phyloP scores from a whole-genome alignment of 768 basidiomycete genomes.

The Xanthoconium stramineum region DNA sequence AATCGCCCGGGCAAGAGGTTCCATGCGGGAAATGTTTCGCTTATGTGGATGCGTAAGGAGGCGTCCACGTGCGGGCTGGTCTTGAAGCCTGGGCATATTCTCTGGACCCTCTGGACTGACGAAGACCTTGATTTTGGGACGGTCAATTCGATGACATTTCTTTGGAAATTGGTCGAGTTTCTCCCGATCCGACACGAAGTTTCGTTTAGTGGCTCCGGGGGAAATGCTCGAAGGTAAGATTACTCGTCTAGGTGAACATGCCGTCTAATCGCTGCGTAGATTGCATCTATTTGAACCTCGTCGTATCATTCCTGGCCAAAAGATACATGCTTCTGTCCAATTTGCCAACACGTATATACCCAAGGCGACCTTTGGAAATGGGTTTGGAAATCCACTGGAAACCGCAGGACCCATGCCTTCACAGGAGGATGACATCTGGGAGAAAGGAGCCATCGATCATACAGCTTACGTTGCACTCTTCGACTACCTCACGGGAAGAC shows the following conservation, averaged over 20 bases:
- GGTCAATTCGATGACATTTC: neutral
- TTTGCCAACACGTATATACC: conserved; percentile 5
- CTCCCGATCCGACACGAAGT: conserved; percentile 6
- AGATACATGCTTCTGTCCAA: conserved; percentile 6
- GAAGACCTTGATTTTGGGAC: conserved; percentile 3
- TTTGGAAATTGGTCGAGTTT: conserved; percentile 3
- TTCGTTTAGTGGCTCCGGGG: conserved; percentile 1
- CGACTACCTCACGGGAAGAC: conserved; percentile 1
- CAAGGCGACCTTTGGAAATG: conserved; percentile 9
- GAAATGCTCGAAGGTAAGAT: conserved; percentile 3
- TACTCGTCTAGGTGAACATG: neutral
- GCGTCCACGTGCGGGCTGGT: neutral
- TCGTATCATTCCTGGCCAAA: conserved; percentile 7
- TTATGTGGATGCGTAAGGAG: conserved; percentile 6
- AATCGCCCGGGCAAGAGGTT: conserved; percentile 1
- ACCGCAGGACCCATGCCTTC: conserved; percentile 5
- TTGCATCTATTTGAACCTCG: conserved; percentile 4
- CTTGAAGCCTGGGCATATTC: conserved; percentile 3
- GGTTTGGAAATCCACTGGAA: conserved; percentile 5
- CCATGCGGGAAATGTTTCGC: conserved; percentile 5
- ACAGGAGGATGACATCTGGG: conserved; percentile 3
- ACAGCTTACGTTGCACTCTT: conserved; percentile 2
- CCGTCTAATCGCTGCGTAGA: neutral
- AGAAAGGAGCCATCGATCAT: conserved; percentile 1
- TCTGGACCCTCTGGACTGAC: conserved; percentile 9